Conservation (phyloP, 164 flowering plant species). For the Vitis cinerea region DNA sequence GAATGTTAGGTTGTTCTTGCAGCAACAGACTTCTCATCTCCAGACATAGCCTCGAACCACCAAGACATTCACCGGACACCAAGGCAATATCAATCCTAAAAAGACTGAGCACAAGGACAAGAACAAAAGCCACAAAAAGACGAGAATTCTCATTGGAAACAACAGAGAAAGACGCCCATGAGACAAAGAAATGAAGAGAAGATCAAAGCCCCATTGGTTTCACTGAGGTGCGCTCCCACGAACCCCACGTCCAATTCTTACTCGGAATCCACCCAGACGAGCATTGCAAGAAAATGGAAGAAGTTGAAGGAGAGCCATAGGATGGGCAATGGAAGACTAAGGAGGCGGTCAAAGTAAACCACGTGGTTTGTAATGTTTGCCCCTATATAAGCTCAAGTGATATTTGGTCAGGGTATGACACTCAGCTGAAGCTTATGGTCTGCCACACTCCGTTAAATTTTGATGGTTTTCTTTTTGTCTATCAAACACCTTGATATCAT, state of each 20-base stretch:
- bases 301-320: neutral
- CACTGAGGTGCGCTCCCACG: too few species aligned
- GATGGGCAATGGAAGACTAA: neutral
- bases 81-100: neutral
- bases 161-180: slow-evolving; percentile 8
- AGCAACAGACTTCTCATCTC: slow-evolving; percentile 36
- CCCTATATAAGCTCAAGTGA: too few species aligned
- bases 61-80: slow-evolving; percentile 24
- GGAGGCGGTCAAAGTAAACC: slow-evolving; percentile 9
- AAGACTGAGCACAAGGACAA: slow-evolving; percentile 5
- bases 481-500: too few species aligned
- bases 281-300: neutral
- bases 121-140: slow-evolving; percentile 18
- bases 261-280: too few species aligned
- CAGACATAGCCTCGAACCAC: too few species aligned
- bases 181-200: neutral
- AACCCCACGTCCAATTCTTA: too few species aligned
- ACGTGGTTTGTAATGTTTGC: too few species aligned
- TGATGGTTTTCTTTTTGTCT: too few species aligned
- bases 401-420: too few species aligned
- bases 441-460: too few species aligned
- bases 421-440: too few species aligned
- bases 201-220: neutral
- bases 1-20: slow-evolving; percentile 24
- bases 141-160: slow-evolving; percentile 24